Conservation (phyloP, 352 stramenopile genomes). For the Phytophthora syringae region DNA sequence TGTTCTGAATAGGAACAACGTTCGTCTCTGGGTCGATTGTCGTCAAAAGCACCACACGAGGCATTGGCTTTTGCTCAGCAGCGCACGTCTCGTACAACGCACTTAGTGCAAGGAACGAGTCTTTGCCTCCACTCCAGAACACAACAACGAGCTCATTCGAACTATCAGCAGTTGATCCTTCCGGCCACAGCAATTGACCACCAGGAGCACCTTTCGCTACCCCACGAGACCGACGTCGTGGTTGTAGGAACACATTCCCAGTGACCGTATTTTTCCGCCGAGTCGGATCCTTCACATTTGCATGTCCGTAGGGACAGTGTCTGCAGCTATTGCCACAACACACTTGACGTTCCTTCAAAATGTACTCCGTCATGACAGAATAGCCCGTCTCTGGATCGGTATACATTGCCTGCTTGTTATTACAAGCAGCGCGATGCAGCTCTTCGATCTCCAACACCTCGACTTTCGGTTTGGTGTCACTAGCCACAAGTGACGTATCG, state of each 20-base stretch:
- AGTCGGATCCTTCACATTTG: slow-evolving; percentile 66
- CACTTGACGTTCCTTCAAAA: slow-evolving; percentile 73
- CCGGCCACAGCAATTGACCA: slow-evolving; percentile 45
- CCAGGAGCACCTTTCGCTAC: slow-evolving; percentile 22
- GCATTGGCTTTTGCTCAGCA: slow-evolving; percentile 36
- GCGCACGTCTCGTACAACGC: slow-evolving; percentile 46
- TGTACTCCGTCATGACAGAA: slow-evolving; percentile 87
- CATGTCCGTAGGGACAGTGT: slow-evolving; percentile 91
- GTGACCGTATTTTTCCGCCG: slow-evolving; percentile 48
- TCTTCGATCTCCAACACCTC: slow-evolving; percentile 62
- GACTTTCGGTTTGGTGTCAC: slow-evolving; percentile 4
- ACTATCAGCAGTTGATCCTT: slow-evolving; percentile 1
- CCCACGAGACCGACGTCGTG: slow-evolving; percentile 32
- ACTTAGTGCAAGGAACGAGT: slow-evolving; percentile 86
- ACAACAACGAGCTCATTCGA: slow-evolving; percentile 72
- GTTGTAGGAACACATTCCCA: slow-evolving; percentile 43
- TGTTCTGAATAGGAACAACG: slow-evolving; percentile 86
- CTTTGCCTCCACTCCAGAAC: slow-evolving; percentile 91
- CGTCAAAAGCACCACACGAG: slow-evolving; percentile 82
- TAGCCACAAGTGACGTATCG: slow-evolving; percentile 20
- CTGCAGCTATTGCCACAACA: slow-evolving; percentile 92
- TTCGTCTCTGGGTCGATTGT: slow-evolving; percentile 83
- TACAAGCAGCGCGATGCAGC: slow-evolving; percentile 75
- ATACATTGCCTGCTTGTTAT: slow-evolving; percentile 76
- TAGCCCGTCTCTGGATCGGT: slow-evolving; percentile 87